These are phyloP conservation scores for Hypsizygus marmoreus DNA, from an alignment of 768 basidiomycete genomes.

Conservation along the genomic window DNA sequence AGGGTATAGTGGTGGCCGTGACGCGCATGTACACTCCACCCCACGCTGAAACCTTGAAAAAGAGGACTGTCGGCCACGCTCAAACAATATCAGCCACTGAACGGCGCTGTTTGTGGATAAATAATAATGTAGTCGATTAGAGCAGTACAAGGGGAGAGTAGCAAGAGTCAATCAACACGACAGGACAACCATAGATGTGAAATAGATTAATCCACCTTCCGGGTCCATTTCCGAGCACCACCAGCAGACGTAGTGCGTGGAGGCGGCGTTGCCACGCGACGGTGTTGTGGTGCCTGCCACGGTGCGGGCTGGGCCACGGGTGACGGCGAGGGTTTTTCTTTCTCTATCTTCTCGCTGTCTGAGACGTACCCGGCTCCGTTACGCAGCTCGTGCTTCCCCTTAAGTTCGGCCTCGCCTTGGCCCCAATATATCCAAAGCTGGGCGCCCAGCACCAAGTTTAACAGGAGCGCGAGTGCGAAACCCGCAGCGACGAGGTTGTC, in stretches of 20 bases:
- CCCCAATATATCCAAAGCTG: slow-evolving; percentile 91
- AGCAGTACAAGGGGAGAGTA: slow-evolving; percentile 5
- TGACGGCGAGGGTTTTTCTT: slow-evolving; percentile 12
- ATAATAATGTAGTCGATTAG: slow-evolving; percentile 2
- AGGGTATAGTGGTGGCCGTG: slow-evolving; percentile 1
- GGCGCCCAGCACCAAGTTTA: slow-evolving; percentile 82
- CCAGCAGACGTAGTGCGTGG: slow-evolving; percentile 43
- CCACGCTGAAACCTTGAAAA: too few relatives aligned
- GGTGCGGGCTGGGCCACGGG: slow-evolving; percentile 21
- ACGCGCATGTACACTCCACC: not conserved
- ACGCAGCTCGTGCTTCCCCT: slow-evolving; percentile 17
- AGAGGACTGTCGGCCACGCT: too few relatives aligned
- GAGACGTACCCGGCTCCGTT: slow-evolving; percentile 5
- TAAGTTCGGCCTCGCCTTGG: slow-evolving; percentile 34
- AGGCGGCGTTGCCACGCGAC: slow-evolving; percentile 45
- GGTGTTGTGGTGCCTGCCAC: slow-evolving; percentile 30
- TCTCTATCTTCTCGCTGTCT: slow-evolving; percentile 13
- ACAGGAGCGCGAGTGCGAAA: slow-evolving; percentile 76
- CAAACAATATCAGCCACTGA: slow-evolving; percentile 17
- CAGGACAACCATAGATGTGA: slow-evolving; percentile 11
- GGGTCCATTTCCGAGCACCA: slow-evolving; percentile 68
- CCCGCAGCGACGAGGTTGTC: slow-evolving; percentile 81
- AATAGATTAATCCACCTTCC: slow-evolving; percentile 65
- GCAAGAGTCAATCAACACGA: slow-evolving; percentile 19
- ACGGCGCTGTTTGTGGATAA: slow-evolving; percentile 6